Evolutionary conservation across 2,329 filamentous ascomycete genomes (phyloP).

Genomic region (Colletotrichum magnum): DNA sequence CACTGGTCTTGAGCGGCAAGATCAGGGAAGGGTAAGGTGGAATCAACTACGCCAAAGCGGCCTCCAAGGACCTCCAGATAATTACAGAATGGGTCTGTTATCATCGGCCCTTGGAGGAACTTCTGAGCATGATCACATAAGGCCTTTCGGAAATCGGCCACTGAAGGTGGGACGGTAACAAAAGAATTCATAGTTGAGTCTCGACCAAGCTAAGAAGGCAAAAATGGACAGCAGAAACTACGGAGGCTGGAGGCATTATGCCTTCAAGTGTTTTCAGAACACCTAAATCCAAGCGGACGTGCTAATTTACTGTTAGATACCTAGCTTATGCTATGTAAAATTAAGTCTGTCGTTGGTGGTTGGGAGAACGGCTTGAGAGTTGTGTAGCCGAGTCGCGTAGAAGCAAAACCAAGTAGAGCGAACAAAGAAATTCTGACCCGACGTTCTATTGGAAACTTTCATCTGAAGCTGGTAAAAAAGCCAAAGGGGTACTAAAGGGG

Average conservation of each 20-base stretch:
- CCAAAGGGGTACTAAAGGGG: too few relatives aligned
- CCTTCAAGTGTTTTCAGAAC: background rate
- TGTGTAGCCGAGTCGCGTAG: too few relatives aligned
- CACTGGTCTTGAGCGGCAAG: conserved; percentile 2
- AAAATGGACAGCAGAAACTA: background rate
- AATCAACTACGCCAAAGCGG: conserved; percentile 6
- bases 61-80: background rate
- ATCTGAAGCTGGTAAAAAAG: too few relatives aligned
- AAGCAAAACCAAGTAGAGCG: too few relatives aligned
- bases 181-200: background rate
- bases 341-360: too few relatives aligned
- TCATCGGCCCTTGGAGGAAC: background rate
- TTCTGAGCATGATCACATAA: background rate
- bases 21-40: background rate
- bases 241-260: conserved; percentile 19
- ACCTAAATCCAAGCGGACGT: background rate
- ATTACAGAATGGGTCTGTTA: conserved; percentile 10
- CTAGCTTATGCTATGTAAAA: too few relatives aligned
- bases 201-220: conserved; percentile 4
- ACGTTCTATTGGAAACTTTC: too few relatives aligned
- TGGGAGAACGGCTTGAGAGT: too few relatives aligned
- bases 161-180: conserved; percentile 1
- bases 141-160: conserved; percentile 3
- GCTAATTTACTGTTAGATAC: too few relatives aligned
- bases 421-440: too few relatives aligned